Base-by-base conservation (phyloP, 1,139 yeast genomes). In the Sugiyamaella novakii region DNA sequence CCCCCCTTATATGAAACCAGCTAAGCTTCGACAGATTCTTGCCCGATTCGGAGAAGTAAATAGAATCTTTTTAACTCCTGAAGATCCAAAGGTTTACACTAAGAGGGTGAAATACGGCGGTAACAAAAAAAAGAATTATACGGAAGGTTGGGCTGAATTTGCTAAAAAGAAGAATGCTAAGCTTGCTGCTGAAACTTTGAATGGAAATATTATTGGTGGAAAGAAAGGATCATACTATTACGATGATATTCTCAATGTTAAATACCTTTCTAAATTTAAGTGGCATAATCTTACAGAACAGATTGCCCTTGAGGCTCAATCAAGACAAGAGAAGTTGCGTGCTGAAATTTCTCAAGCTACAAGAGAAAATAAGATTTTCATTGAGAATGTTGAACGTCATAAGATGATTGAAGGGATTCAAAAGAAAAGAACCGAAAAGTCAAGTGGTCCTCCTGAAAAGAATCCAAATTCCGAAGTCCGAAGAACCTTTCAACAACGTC, bases 71-170 rank as follows among this genome's bases (percentile, higher is more conserved):
- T 71, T 94, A 55, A 86, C 88, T 57, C 96, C 96, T 6, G 99
- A 92, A 68, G 88, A 85, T 56, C 76, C 82, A 7, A 72, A 78
- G 22, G 74, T 75, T 8, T 76, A 88, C 60, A 80, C 79, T 44
- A 77, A 78, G 49, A 74, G 98, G 61, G 82, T 87, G 14, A 86
- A 85, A 59, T 79, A 81, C 56, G 98, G 98, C 12, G 98, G 98
- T n/a, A 94, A 92, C 67, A 89, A 88, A 69, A 91, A 91, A 70
- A 78, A 78, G 63, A 84, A 79, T 67, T 94, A 79, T 64, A 87
- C 86, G 14, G 98, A 94, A 72, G 99, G 98, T 5, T 92, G 99
- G 99, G 94, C 87, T 5, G 99, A 92, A 68, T 94, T 87, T 69
- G 72, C 77, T 14, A 79, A 81, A 62, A 92, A 92, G 65, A 79